These are phyloP conservation scores for Alternaria rosae DNA, from an alignment of 2,329 filamentous ascomycete genomes.

Conservation along the genomic window DNA sequence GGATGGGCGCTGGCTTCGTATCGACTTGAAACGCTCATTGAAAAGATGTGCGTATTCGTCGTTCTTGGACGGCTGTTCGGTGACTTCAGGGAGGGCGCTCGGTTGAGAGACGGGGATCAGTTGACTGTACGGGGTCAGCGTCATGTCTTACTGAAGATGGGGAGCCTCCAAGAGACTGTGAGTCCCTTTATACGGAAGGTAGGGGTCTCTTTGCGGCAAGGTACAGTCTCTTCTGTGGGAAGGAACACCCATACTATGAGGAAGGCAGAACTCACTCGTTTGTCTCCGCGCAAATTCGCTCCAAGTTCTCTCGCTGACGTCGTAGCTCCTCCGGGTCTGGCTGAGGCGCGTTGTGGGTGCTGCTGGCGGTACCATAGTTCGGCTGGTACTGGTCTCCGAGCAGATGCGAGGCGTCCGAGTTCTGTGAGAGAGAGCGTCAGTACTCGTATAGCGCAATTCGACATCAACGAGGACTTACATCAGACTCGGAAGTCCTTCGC, in stretches of 20 bases:
- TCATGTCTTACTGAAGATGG: not conserved
- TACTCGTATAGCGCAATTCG: slow-evolving; percentile 10
- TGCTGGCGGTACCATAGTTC: slow-evolving; percentile 54
- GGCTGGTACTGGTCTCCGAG: slow-evolving; percentile 55
- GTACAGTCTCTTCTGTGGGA: not conserved
- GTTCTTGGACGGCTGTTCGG: slow-evolving; percentile 39
- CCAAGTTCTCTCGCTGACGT: slow-evolving; percentile 57
- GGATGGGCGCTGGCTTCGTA: slow-evolving; percentile 30
- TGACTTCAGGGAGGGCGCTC: slow-evolving; percentile 48
- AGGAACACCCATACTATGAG: slow-evolving; percentile 5
- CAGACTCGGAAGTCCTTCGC: slow-evolving; percentile 53
- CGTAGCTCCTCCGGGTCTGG: slow-evolving; percentile 59
- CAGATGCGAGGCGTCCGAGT: slow-evolving; percentile 56
- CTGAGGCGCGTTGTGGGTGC: slow-evolving; percentile 48
- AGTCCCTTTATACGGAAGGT: not conserved
- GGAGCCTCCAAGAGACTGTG: not conserved
- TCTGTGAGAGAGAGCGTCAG: slow-evolving; percentile 50
- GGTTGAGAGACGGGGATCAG: slow-evolving; percentile 60
- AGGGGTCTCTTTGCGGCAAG: not conserved
- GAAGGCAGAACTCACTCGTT: slow-evolving; percentile 50
- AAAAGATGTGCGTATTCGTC: slow-evolving; percentile 53
- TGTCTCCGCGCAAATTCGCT: slow-evolving; percentile 59
- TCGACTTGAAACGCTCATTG: slow-evolving; percentile 51
- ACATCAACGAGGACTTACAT: slow-evolving; percentile 45
- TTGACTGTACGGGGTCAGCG: slow-evolving; percentile 52